phyloP scores from a whole-genome alignment of 2,329 filamentous ascomycete species.

The Neonectria hederae region DNA sequence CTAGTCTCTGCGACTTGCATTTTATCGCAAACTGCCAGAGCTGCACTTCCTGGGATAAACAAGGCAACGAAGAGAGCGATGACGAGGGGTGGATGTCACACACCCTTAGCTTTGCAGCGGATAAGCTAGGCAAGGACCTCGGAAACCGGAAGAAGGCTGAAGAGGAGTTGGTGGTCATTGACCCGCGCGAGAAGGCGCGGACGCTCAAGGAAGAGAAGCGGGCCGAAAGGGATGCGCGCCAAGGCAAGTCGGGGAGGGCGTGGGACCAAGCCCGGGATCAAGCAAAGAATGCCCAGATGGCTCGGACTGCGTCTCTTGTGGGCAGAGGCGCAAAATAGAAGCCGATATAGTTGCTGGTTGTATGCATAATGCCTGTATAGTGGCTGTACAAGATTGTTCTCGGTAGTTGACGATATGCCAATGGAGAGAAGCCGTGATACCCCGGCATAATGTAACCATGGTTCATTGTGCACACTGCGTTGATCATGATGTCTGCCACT shows the following conservation, averaged over 20 bases:
- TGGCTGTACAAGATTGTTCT: background rate
- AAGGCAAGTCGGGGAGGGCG: constrained; percentile 63
- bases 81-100: constrained; percentile 87
- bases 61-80: constrained; percentile 66
- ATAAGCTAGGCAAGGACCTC: constrained; percentile 89
- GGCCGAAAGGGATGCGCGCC: constrained; percentile 64
- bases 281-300: constrained; percentile 65
- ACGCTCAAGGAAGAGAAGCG: constrained; percentile 74
- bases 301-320: constrained; percentile 61
- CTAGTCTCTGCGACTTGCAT: constrained; percentile 86
- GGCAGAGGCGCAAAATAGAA: constrained; percentile 64
- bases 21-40: constrained; percentile 97
- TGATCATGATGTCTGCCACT: constrained; percentile 25
- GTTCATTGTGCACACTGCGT: constrained; percentile 27
- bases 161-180: constrained; percentile 91
- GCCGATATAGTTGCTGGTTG: background rate
- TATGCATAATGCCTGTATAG: background rate
- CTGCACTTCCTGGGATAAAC: constrained; percentile 84
- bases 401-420: constrained; percentile 13
- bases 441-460: constrained; percentile 26
- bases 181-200: constrained; percentile 84
- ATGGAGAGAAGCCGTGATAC: constrained; percentile 35
- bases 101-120: constrained; percentile 84
- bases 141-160: constrained; percentile 91
- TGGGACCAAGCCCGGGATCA: constrained; percentile 62